Evolutionary conservation across 2,329 filamentous ascomycete species (phyloP).

Genomic region (Botrytis deweyae): DNA sequence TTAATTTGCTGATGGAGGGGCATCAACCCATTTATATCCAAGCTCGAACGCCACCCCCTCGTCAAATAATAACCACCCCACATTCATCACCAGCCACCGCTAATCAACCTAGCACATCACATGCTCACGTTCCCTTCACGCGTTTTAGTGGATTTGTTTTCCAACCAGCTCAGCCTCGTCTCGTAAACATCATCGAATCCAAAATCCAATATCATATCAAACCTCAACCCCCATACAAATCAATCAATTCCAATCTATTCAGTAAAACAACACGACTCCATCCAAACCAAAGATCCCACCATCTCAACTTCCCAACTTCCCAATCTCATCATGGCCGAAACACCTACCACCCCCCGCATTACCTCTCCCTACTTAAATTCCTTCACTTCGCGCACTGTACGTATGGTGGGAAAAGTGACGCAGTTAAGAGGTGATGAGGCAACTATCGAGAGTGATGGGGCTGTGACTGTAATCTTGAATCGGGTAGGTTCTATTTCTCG

Average conservation of each 20-base stretch:
- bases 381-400: conserved; percentile 74
- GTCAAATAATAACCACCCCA: background rate
- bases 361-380: conserved; percentile 75
- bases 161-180: background rate
- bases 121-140: background rate
- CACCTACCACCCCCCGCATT: conserved; percentile 70
- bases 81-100: background rate
- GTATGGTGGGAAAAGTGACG: conserved; percentile 80
- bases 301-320: background rate
- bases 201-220: background rate
- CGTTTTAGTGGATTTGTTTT: conserved; percentile 2
- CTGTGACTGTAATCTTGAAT: conserved; percentile 72
- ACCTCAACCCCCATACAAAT: background rate
- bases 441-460: conserved; percentile 75
- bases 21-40: background rate
- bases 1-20: background rate
- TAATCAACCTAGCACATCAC: background rate
- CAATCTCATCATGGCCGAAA: conserved; percentile 14
- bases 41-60: background rate
- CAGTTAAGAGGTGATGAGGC: conserved; percentile 80
- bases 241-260: background rate
- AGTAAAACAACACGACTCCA: background rate
- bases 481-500: conserved; percentile 40
- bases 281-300: background rate
- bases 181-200: background rate